Conservation (phyloP, 352 stramenopile genomes). For the Globisporangium sylvaticum region DNA sequence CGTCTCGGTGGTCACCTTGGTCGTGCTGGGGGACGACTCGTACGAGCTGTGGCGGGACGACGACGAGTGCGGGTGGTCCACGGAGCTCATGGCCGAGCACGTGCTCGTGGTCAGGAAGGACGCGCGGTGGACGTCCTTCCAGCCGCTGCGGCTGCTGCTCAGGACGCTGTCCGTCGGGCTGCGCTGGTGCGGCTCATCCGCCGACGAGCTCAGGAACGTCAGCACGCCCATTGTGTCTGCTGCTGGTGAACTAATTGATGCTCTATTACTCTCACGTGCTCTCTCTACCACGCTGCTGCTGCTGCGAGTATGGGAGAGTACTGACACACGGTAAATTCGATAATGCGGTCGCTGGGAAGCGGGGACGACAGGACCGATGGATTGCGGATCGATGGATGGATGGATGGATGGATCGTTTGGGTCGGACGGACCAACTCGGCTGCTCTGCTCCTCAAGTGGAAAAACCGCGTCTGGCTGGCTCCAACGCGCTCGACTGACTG, state of each 20-base stretch:
- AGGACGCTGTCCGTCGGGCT: conserved; percentile 7
- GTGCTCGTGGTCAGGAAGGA: conserved; percentile 49
- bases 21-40: background rate
- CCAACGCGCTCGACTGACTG: too few relatives aligned
- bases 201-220: background rate
- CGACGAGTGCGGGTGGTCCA: conserved; percentile 3
- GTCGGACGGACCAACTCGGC: too few relatives aligned
- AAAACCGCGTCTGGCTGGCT: too few relatives aligned
- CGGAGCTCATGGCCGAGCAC: conserved; percentile 31
- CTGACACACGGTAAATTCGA: background rate
- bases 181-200: background rate
- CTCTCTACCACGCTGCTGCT: background rate
- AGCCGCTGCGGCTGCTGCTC: background rate
- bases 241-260: too few relatives aligned
- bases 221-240: conserved; percentile 8
- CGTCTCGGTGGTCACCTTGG: conserved; percentile 21
- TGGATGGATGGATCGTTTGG: too few relatives aligned
- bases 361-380: too few relatives aligned
- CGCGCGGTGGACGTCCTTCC: conserved; percentile 29
- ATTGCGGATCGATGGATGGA: too few relatives aligned
- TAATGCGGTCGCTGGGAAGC: too few relatives aligned
- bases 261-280: background rate
- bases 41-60: conserved; percentile 12
- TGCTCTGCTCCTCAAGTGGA: too few relatives aligned
- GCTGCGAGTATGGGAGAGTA: background rate